A percentile compares a stretch with the other conserved stretches of the same genome.
Conservation (phyloP, 805 yeast species). For the Starmerella ratchasimensis region DNA sequence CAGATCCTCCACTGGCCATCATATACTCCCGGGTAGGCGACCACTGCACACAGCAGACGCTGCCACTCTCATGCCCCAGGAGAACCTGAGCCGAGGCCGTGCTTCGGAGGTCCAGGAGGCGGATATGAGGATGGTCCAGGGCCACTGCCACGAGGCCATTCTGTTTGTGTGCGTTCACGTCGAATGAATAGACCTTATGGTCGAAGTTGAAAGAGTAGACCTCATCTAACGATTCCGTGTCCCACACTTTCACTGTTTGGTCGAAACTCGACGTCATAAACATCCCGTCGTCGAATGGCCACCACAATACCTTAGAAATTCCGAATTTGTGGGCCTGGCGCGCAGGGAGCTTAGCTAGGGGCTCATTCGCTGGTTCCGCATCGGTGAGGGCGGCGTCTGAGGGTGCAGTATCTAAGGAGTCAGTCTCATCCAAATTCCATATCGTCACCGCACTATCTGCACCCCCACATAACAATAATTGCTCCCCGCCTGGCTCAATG, state of each 20-base stretch:
- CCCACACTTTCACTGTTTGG: slow-evolving; percentile 66
- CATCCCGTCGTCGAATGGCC: slow-evolving; percentile 80
- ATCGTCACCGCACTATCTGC: slow-evolving; percentile 55
- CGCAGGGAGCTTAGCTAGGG: slow-evolving; percentile 11
- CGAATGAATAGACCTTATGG: slow-evolving; percentile 53
- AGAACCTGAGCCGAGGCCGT: slow-evolving; percentile 62
- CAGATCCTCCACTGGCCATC: slow-evolving; percentile 67
- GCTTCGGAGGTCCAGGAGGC: slow-evolving; percentile 61
- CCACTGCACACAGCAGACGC: slow-evolving; percentile 53
- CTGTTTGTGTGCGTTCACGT: slow-evolving; percentile 36
- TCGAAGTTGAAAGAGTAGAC: slow-evolving; percentile 55
- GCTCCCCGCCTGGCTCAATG: slow-evolving; percentile 35
- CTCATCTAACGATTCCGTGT: slow-evolving; percentile 47
- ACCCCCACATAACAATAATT: slow-evolving; percentile 52
- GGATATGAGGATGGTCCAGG: slow-evolving; percentile 50
- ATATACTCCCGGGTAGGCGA: slow-evolving; percentile 49
- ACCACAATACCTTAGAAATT: slow-evolving; percentile 65
- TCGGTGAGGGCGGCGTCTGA: not conserved
- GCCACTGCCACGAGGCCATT: slow-evolving; percentile 56
- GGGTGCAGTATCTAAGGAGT: slow-evolving; percentile 11
- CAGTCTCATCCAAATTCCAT: slow-evolving; percentile 41
- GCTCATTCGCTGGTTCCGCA: not conserved
- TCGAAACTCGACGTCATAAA: slow-evolving; percentile 75
- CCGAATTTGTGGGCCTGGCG: slow-evolving; percentile 50
- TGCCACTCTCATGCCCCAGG: slow-evolving; percentile 42